Conservation (phyloP, 805 yeast species). For the Zygosaccharomyces siamensis region DNA sequence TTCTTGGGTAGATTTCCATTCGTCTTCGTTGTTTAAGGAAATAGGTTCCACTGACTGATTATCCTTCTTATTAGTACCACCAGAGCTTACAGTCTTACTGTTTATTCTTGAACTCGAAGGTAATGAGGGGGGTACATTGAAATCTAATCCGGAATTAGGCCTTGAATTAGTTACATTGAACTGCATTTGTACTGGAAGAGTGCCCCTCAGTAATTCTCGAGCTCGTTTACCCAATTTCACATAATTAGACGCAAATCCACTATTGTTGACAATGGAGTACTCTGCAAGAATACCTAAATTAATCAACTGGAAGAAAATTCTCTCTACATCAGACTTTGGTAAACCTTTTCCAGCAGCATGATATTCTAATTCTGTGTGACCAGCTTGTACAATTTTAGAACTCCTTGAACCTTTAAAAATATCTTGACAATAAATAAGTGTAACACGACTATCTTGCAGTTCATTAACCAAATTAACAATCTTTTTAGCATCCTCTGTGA, state of each 20-base stretch:
- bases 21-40: conserved; percentile 11
- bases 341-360: conserved; percentile 69
- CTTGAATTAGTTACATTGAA: conserved; percentile 35
- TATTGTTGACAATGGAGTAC: conserved; percentile 61
- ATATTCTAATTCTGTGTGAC: conserved; percentile 53
- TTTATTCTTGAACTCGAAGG: neutral
- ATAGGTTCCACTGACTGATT: conserved; percentile 12
- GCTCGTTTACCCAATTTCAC: conserved; percentile 60
- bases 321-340: conserved; percentile 67
- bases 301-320: conserved; percentile 75
- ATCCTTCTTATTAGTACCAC: neutral
- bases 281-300: conserved; percentile 64
- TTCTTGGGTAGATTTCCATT: conserved; percentile 23
- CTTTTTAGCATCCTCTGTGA: conserved; percentile 57
- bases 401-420: conserved; percentile 67
- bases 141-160: neutral
- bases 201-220: conserved; percentile 41
- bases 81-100: neutral
- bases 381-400: conserved; percentile 55
- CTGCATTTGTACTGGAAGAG: conserved; percentile 45
- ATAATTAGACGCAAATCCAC: conserved; percentile 81
- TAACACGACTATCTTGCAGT: conserved; percentile 57
- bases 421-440: conserved; percentile 78
- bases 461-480: conserved; percentile 55
- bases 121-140: neutral